A percentile compares a stretch with the other conserved stretches of the same genome.
These are phyloP conservation scores for Carallia pectinifolia DNA, from an alignment of 345 rosid genomes.

Conservation along the genomic window DNA sequence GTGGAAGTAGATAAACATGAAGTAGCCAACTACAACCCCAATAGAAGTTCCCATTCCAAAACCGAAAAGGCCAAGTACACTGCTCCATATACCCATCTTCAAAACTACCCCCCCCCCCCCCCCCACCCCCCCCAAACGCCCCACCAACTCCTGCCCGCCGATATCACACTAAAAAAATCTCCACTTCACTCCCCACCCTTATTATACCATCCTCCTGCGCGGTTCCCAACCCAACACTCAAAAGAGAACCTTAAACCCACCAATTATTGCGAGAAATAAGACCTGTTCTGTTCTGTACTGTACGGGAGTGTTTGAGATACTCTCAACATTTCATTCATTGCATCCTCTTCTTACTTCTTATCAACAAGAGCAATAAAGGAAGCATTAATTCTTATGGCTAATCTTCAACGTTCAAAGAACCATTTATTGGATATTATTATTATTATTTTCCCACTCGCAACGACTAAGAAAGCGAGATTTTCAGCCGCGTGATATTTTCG, in stretches of 20 bases:
- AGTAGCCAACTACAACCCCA: constrained; percentile 71
- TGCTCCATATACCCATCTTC: constrained; percentile 66
- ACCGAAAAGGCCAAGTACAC: constrained; percentile 59
- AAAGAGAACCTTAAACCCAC: background rate
- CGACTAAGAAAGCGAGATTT: constrained; percentile 34
- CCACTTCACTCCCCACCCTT: background rate
- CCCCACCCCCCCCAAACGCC: background rate
- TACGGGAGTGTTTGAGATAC: background rate
- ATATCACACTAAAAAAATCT: constrained; percentile 6
- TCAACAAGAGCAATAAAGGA: constrained; percentile 25
- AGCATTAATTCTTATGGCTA: constrained; percentile 28
- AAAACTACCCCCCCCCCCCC: constrained; percentile 14
- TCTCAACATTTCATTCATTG: background rate
- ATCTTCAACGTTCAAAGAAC: constrained; percentile 30
- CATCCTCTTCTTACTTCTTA: constrained; percentile 12
- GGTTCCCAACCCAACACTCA: background rate
- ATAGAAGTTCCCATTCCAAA: constrained; percentile 78
- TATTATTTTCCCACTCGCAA: constrained; percentile 8
- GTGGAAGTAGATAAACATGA: constrained; percentile 64
- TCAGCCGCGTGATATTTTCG: constrained; percentile 38
- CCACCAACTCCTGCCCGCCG: too few relatives aligned
- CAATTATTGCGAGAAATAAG: background rate
- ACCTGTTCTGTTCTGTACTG: background rate
- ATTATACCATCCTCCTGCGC: background rate
- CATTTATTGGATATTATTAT: background rate